A percentile compares a stretch with the other conserved stretches of the same genome.
Evolutionary conservation across 345 rosid species (phyloP).

Genomic region (Erodium maritimum): DNA sequence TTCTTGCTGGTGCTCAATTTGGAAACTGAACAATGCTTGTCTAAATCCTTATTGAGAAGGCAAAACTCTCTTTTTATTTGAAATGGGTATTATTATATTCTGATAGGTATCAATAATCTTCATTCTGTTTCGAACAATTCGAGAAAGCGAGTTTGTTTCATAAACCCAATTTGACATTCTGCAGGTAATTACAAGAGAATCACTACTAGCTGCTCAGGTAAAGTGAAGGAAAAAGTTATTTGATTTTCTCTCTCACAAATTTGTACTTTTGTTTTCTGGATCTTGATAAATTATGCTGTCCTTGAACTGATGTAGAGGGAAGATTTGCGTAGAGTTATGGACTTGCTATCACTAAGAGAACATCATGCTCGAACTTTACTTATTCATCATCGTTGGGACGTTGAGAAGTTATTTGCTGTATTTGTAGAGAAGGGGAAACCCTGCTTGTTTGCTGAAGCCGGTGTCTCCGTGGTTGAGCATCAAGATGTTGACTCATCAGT

Average conservation of each 20-base stretch:
- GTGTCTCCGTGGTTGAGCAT: slow-evolving; percentile 46
- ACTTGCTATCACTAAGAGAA: slow-evolving; percentile 57
- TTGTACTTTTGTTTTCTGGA: too few relatives aligned
- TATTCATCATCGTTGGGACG: slow-evolving; percentile 78
- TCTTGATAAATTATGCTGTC: too few relatives aligned
- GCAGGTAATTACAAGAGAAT: slow-evolving; percentile 71
- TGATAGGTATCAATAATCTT: too few relatives aligned
- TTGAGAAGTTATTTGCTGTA: slow-evolving; percentile 52
- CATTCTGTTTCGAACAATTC: not conserved
- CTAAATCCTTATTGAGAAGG: too few relatives aligned
- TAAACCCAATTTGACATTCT: slow-evolving; percentile 1
- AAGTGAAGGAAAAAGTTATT: not conserved
- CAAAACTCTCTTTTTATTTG: too few relatives aligned
- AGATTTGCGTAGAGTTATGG: slow-evolving; percentile 65
- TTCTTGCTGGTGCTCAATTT: too few relatives aligned
- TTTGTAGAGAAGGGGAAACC: slow-evolving; percentile 59
- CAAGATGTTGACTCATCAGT: slow-evolving; percentile 14
- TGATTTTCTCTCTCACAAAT: too few relatives aligned
- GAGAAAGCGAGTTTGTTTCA: not conserved
- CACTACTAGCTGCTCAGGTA: slow-evolving; percentile 81
- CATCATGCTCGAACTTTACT: slow-evolving; percentile 78
- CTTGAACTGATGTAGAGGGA: slow-evolving; percentile 28
- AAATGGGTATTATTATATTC: too few relatives aligned
- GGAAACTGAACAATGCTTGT: too few relatives aligned
- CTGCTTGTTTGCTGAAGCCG: slow-evolving; percentile 53